A percentile compares a stretch with the other conserved stretches of the same genome.
phyloP scores from a whole-genome alignment of 2,329 filamentous ascomycete genomes.

The Didymella sp. region DNA sequence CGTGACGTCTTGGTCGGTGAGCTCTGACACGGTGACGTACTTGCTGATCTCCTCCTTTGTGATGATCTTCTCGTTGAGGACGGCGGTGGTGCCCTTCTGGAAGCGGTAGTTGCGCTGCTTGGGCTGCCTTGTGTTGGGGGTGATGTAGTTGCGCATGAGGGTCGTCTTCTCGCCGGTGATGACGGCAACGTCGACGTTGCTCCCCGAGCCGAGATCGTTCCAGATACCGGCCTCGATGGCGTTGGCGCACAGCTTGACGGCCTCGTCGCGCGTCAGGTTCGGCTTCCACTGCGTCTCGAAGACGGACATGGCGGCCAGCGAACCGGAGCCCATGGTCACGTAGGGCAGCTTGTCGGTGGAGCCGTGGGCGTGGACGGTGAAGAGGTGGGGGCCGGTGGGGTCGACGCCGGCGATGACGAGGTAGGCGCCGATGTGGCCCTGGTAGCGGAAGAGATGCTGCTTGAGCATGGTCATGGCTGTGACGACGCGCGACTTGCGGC shows the following conservation, averaged over 20 bases:
- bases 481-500: constrained; percentile 94
- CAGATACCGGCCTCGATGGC: constrained; percentile 97
- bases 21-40: constrained; percentile 89
- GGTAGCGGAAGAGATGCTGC: constrained; percentile 98
- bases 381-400: constrained; percentile 91
- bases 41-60: constrained; percentile 92
- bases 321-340: constrained; percentile 98
- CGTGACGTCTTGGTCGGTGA: constrained; percentile 71
- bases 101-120: constrained; percentile 97
- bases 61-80: constrained; percentile 95
- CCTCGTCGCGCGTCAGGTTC: constrained; percentile 76
- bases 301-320: constrained; percentile 94
- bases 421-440: constrained; percentile 97
- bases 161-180: constrained; percentile 97
- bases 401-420: constrained; percentile 96
- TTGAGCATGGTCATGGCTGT: constrained; percentile 99
- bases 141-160: constrained; percentile 89
- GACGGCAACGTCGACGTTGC: constrained; percentile 95
- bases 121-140: constrained; percentile 85
- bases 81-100: constrained; percentile 88
- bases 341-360: constrained; percentile 98
- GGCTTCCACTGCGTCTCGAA: constrained; percentile 97
- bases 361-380: constrained; percentile 98
- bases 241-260: constrained; percentile 81
- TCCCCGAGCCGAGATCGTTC: constrained; percentile 96